Conservation (phyloP, 164 flowering plant genomes). For the Vitis rupestris region DNA sequence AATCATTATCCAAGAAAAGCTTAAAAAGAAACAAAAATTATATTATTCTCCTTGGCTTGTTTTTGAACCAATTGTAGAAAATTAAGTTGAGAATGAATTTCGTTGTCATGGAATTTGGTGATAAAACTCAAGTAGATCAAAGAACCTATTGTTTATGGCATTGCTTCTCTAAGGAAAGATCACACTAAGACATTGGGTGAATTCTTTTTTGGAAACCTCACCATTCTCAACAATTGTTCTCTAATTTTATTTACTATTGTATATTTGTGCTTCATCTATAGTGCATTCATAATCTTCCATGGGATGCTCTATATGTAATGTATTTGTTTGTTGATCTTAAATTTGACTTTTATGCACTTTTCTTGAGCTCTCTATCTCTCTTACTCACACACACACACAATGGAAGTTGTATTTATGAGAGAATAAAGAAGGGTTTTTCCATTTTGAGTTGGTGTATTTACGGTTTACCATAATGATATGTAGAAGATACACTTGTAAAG, state of each 20-base stretch:
- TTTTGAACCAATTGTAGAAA: not conserved
- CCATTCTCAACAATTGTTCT: not conserved
- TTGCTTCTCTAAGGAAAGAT: slow-evolving; percentile 84
- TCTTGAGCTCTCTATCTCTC: no score
- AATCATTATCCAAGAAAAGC: not conserved
- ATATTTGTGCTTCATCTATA: no score
- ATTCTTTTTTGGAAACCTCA: slow-evolving; percentile 5
- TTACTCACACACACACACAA: not conserved
- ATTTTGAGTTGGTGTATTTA: no score
- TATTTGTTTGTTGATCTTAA: not conserved
- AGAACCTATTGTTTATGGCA: slow-evolving; percentile 83
- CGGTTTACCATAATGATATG: slow-evolving; percentile 7
- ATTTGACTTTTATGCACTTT: not conserved
- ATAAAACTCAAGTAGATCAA: slow-evolving; percentile 51
- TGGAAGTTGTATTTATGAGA: not conserved
- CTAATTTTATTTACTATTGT: not conserved
- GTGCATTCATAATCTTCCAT: no score
- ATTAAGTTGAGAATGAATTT: not conserved
- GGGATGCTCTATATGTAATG: no score
- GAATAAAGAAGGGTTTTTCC: no score
- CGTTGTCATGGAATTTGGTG: slow-evolving; percentile 1
- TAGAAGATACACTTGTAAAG: slow-evolving; percentile 74
- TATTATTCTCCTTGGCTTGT: not conserved
- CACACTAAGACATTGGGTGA: slow-evolving; percentile 73
- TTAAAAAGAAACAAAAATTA: not conserved